A percentile compares a stretch with the other conserved stretches of the same genome.
Conservation (phyloP, 345 rosid species). For the Noccaea caerulescens region DNA sequence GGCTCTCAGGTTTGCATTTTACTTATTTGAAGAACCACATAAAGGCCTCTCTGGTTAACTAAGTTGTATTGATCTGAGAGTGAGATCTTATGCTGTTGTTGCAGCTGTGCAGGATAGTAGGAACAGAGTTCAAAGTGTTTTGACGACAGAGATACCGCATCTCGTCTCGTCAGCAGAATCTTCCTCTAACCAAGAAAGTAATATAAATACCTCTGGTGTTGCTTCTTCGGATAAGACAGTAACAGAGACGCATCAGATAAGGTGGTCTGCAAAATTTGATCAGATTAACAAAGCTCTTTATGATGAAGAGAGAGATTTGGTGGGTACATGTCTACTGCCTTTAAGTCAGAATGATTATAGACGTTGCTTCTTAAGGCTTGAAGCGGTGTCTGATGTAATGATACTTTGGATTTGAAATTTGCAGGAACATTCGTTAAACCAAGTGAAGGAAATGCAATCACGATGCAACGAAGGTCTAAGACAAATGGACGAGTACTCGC, state of each 20-base stretch:
- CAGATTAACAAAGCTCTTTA: conserved; percentile 73
- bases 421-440: conserved; percentile 75
- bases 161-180: conserved; percentile 66
- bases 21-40: neutral
- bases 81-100: conserved; percentile 39
- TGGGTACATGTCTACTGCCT: conserved; percentile 48
- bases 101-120: conserved; percentile 88
- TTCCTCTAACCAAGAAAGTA: conserved; percentile 52
- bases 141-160: conserved; percentile 75
- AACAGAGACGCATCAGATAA: conserved; percentile 59
- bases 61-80: conserved; percentile 24
- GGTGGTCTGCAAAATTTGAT: conserved; percentile 74
- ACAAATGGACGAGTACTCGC: conserved; percentile 47
- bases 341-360: conserved; percentile 26
- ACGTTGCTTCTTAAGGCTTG: neutral
- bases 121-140: conserved; percentile 72
- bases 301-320: conserved; percentile 87
- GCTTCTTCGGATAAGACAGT: conserved; percentile 43
- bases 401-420: conserved; percentile 33
- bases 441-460: conserved; percentile 77
- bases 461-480: conserved; percentile 82
- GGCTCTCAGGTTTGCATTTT: conserved; percentile 65
- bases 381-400: conserved; percentile 12
- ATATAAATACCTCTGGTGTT: conserved; percentile 42
- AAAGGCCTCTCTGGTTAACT: conserved; percentile 14